Conservation (phyloP, 73 alveolate genomes). For the Urostyla sp. region DNA sequence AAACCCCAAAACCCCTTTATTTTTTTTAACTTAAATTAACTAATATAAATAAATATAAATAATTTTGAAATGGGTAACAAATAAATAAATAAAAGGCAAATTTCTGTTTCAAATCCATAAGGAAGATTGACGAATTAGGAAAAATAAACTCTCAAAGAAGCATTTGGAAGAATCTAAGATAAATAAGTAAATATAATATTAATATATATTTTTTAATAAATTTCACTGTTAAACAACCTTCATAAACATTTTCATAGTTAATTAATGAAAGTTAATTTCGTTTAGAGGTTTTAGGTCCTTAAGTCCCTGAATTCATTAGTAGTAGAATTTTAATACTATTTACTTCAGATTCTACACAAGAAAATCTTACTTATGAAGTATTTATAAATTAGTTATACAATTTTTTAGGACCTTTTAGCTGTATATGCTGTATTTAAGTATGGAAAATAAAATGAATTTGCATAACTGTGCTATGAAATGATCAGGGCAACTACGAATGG, state of each 20-base stretch:
- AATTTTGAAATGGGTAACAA: conserved; percentile 35
- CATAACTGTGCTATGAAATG: conserved; percentile 34
- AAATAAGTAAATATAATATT: conserved; percentile 7
- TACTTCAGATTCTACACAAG: conserved; percentile 23
- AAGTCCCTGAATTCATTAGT: conserved; percentile 41
- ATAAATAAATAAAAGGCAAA: conserved; percentile 11
- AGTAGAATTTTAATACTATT: conserved; percentile 13
- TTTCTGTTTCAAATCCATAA: background rate
- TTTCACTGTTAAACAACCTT: background rate
- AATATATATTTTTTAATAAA: background rate
- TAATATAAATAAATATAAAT: background rate
- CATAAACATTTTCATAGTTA: background rate
- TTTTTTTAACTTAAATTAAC: no score
- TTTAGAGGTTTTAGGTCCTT: conserved; percentile 49
- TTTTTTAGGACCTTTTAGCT: conserved; percentile 37
- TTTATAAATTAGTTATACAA: background rate
- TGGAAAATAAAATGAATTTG: conserved; percentile 48
- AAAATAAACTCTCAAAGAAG: conserved; percentile 22
- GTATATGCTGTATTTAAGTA: conserved; percentile 33
- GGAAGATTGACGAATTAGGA: conserved; percentile 33
- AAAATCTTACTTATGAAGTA: conserved; percentile 38
- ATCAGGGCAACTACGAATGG: conserved; percentile 22
- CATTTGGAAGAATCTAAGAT: conserved; percentile 42
- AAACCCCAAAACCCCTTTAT: no score
- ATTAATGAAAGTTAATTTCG: conserved; percentile 41